Evolutionary conservation across 23 red algal species (phyloP), one percentile per base, ranked within the genome.

Genomic region (Chondrus crispus): DNA sequence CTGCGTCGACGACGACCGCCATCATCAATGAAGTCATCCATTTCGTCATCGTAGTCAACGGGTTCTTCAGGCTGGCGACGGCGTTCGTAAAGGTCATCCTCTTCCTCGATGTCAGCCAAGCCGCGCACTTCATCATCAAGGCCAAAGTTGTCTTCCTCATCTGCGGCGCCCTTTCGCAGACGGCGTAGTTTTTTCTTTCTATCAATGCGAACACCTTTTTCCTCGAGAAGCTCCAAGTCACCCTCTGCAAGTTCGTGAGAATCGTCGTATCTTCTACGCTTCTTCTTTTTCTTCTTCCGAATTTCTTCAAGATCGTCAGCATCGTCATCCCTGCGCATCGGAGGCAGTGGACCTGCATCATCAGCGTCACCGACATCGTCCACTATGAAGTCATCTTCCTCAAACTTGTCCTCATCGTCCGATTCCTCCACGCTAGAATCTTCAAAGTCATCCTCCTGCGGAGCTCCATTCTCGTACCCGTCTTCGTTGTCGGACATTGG

Each of bases 11-110:
- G 54, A 29, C 92, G 68, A 18, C 76, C 78, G 69, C 71, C 90
- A 63, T 90, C 85, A 46, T 91, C 94, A 83, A 96, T 91, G 48
- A 96, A 96, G 77, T 96, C 89, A 77, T 96, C 94, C 47, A 88
- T 52, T 20, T 91, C 94, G 45, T 96, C 94, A 36, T 91, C 93
- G 20, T 90, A 87, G 35, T 85, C 92, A 46, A 85, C 85, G 4
- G 81, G 81, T 11, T 86, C 80, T 52, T 79, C 71, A 22, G 78
- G 29, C 10, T 57, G 45, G 9, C 92, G 82, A 43, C 92, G 68
- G 32, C 92, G 68, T 29, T 72, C 80, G 43, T 84, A 84, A 46
- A 10, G 9, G 33, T 64, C 28, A 5, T 93, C 78, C 57, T 84
- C 78, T 70, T 74, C 83, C 19, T 93, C 89, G 39, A 84, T 78